These are phyloP conservation scores for Brassica rapa DNA, from an alignment of 345 rosid species.

Conservation along the genomic window DNA sequence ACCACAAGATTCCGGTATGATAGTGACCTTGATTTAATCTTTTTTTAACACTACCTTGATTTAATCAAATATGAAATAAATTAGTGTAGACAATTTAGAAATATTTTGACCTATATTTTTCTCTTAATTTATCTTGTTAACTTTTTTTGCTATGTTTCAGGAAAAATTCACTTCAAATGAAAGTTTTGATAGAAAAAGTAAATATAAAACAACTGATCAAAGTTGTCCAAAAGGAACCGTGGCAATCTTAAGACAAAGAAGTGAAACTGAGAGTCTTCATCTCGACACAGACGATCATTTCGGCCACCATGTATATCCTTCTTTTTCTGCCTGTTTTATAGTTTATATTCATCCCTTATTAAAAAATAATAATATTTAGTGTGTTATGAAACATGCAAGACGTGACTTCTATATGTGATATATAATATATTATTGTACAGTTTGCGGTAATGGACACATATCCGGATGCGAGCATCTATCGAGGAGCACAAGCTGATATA, in stretches of 20 bases:
- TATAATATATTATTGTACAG: not conserved
- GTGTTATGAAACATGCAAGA: not conserved
- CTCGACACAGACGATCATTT: not conserved
- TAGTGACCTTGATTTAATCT: not conserved
- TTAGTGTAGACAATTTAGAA: not conserved
- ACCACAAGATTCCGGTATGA: slow-evolving; percentile 29
- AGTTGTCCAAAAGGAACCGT: slow-evolving; percentile 30
- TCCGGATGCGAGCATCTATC: not conserved
- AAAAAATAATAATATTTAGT: not conserved
- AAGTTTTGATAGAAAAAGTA: not conserved
- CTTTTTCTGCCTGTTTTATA: no score
- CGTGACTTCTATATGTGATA: not conserved
- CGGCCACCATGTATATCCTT: slow-evolving; percentile 9
- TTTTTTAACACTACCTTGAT: not conserved
- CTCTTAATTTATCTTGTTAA: not conserved
- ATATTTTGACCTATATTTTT: not conserved
- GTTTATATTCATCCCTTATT: no score
- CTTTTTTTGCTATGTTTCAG: not conserved
- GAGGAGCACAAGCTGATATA: slow-evolving; percentile 26
- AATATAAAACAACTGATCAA: not conserved
- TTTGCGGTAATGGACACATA: slow-evolving; percentile 9
- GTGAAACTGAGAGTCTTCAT: not conserved
- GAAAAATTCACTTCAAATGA: not conserved
- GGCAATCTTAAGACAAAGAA: slow-evolving; percentile 14
- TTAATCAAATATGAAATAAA: not conserved